Evolutionary conservation across 1,284 basidiomycete genomes (phyloP), one percentile per base, ranked within the genome.

Genomic region (Inonotus hispidus): DNA sequence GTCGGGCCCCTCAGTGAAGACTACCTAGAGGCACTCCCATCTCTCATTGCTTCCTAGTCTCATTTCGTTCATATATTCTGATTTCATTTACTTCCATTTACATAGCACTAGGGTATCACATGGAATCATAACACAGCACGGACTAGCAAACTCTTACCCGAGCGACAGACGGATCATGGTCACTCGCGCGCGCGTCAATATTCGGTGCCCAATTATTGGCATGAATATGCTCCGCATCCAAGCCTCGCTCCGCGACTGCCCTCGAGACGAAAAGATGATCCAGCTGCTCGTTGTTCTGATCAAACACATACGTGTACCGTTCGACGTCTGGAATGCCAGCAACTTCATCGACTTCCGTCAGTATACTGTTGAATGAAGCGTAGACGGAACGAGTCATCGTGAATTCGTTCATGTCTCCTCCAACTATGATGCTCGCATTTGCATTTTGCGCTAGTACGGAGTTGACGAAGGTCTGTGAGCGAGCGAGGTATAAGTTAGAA

Each of bases 341-440:
- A 4, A 76, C 73, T 61, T 77, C 81, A 69, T 84, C 82, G 49
- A 82, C 74, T 55, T 84, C 82, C 25, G 69, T 70, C 61, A 83
- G 67, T 50, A 82, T 65, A 6, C 69, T 68, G 6, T 70, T 72
- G 63, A 85, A 71, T 2, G 82, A 73, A 45, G 74, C 71, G 68
- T 80, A 84, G 37, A 81, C 82, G 7, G 79, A 75, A 49, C 79
- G 77, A 0, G 83, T 78, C 63, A 82, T 79, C 13, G 77, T 64
- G 70, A 76, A 85, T 66, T 86, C 85, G 69, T 88, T 88, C 73
- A 82, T 85, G 71, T 87, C 85, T 13, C 85, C 85, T 3, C 77
- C 81, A 13, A 83, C 72, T 53, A 86, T 67, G 62, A 88, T 72
- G 63, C 79, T 81, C 6, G 84, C 82, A 38, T 74, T 63, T 1